Conservation (phyloP, 768 basidiomycete genomes). For the Termitomyces heimii region DNA sequence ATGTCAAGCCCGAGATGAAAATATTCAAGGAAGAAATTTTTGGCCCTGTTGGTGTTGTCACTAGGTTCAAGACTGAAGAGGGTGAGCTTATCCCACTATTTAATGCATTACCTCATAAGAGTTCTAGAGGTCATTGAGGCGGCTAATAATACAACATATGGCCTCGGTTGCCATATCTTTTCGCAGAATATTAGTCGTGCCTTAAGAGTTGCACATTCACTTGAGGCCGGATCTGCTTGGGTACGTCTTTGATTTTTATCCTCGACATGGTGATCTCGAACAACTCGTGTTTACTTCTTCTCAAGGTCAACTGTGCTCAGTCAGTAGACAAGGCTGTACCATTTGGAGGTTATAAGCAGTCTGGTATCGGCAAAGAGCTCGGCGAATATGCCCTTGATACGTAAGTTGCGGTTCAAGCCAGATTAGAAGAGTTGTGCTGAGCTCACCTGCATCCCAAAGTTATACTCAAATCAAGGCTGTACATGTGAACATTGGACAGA, state of each 20-base stretch:
- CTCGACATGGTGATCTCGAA: neutral
- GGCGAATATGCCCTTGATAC: slow-evolving; percentile 21
- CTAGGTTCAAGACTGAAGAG: slow-evolving; percentile 61
- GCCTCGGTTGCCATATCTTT: slow-evolving; percentile 16
- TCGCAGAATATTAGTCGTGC: slow-evolving; percentile 16
- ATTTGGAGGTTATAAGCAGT: slow-evolving; percentile 24
- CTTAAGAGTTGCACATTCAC: slow-evolving; percentile 15
- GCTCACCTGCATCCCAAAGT: neutral
- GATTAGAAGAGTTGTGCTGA: neutral
- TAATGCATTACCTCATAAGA: slow-evolving; percentile 3
- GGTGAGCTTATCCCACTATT: slow-evolving; percentile 11
- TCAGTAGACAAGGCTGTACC: slow-evolving; percentile 13
- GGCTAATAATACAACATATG: slow-evolving; percentile 17
- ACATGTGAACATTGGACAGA: slow-evolving; percentile 15
- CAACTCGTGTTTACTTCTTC: neutral
- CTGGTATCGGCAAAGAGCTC: slow-evolving; percentile 20
- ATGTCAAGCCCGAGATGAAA: slow-evolving; percentile 57
- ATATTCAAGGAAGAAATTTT: slow-evolving; percentile 70
- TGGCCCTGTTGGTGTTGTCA: slow-evolving; percentile 67
- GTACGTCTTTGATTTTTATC: neutral
- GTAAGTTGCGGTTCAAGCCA: slow-evolving; percentile 6
- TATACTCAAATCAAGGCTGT: slow-evolving; percentile 18
- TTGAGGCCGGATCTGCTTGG: slow-evolving; percentile 18
- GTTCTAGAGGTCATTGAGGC: slow-evolving; percentile 16
- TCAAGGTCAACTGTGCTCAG: slow-evolving; percentile 17